Percentiles rank a stretch among this genome's conserved stretches.
phyloP scores from a whole-genome alignment of 352 stramenopile genomes.

The Globisporangium cylindrosporum region DNA sequence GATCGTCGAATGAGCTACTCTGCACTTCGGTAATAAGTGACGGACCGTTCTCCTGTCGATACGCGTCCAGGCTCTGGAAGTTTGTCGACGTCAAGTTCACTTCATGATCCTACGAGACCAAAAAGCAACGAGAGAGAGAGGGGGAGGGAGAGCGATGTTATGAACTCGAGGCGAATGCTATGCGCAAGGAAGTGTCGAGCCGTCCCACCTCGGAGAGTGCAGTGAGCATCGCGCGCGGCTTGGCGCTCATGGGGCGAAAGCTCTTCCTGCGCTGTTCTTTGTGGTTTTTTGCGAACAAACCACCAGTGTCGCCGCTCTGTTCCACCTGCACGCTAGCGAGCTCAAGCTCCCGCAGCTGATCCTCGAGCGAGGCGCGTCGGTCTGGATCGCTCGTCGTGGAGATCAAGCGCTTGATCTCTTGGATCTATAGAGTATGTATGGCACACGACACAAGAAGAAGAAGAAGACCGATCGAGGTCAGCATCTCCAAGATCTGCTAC shows the following conservation, averaged over 20 bases:
- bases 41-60: conserved; percentile 34
- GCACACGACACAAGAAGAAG: not conserved
- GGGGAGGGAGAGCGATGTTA: too few relatives aligned
- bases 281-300: conserved; percentile 1
- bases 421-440: conserved; percentile 35
- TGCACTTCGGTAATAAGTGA: conserved; percentile 59
- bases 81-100: conserved; percentile 39
- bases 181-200: too few relatives aligned
- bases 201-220: conserved; percentile 44
- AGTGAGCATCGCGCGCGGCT: conserved; percentile 55
- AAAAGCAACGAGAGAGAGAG: not conserved
- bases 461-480: not conserved
- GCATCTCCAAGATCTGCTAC: not conserved
- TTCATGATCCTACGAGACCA: conserved; percentile 41
- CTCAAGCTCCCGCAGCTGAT: conserved; percentile 68
- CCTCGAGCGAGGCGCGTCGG: conserved; percentile 51
- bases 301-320: conserved; percentile 17
- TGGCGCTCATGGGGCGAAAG: conserved; percentile 64
- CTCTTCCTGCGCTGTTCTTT: conserved; percentile 47
- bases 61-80: conserved; percentile 39
- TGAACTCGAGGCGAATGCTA: too few relatives aligned
- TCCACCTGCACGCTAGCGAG: conserved; percentile 49
- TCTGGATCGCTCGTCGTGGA: conserved; percentile 65
- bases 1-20: conserved; percentile 63
- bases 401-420: conserved; percentile 77